Evolutionary conservation across 192 early-diverging fungal species (phyloP).

Genomic region (Gryganskiella cystojenkinii): DNA sequence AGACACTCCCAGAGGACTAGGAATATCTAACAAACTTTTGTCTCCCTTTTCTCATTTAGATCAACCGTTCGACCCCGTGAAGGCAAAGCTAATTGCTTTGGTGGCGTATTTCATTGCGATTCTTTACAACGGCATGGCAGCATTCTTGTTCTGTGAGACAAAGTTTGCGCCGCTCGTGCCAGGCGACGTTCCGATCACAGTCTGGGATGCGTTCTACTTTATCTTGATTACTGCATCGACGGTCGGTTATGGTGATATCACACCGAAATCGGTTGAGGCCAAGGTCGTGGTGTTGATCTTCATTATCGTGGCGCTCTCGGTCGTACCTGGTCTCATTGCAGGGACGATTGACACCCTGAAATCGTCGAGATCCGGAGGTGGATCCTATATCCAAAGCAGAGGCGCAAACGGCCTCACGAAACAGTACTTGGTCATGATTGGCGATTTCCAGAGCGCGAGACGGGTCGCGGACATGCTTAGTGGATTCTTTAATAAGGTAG

Average conservation of each 20-base stretch:
- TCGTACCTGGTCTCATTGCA: constrained; percentile 68
- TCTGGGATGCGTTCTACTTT: constrained; percentile 60
- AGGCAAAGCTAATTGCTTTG: constrained; percentile 64
- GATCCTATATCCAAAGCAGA: constrained; percentile 42
- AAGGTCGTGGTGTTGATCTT: constrained; percentile 68
- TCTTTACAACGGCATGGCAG: constrained; percentile 69
- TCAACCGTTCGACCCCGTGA: constrained; percentile 59
- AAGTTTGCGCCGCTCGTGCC: constrained; percentile 55
- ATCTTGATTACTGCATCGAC: constrained; percentile 76
- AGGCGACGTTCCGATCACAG: constrained; percentile 9
- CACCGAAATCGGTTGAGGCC: constrained; percentile 61
- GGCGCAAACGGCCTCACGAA: constrained; percentile 21
- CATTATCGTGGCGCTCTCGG: constrained; percentile 68
- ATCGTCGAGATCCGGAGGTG: constrained; percentile 35
- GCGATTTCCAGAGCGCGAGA: constrained; percentile 54
- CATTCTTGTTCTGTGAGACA: constrained; percentile 70
- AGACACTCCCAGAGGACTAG: too few species aligned
- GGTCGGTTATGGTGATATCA: constrained; percentile 81
- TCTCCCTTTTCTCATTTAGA: too few species aligned
- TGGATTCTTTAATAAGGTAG: constrained; percentile 60
- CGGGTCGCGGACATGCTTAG: constrained; percentile 57
- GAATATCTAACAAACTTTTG: too few species aligned
- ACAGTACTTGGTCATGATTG: constrained; percentile 58
- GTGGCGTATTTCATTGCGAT: constrained; percentile 62
- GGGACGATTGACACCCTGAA: constrained; percentile 54